Evolutionary conservation across 306 rosid species (phyloP).

Genomic region (Dryas drummondii): DNA sequence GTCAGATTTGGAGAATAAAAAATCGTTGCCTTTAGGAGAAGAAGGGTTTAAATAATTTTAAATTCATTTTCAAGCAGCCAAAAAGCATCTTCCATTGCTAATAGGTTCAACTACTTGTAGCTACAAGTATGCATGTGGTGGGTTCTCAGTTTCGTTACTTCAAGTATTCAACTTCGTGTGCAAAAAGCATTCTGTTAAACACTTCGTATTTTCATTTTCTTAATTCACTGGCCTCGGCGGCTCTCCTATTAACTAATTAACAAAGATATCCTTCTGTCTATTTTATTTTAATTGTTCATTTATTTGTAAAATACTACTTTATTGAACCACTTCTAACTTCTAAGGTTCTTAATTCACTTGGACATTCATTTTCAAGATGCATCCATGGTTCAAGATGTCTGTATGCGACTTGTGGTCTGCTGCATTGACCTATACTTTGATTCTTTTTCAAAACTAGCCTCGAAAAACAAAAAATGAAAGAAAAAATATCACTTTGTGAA

Average conservation of each 20-base stretch:
- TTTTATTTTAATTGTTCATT: no score
- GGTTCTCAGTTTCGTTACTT: slow-evolving; percentile 1
- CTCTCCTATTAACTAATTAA: no score
- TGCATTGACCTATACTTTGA: not conserved
- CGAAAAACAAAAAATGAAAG: not conserved
- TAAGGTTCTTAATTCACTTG: no score
- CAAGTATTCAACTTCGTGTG: slow-evolving; percentile 13
- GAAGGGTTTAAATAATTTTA: not conserved
- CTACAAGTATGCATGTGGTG: not conserved
- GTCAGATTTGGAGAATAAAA: slow-evolving; percentile 57
- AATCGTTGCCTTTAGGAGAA: slow-evolving; percentile 35
- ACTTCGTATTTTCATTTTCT: not conserved
- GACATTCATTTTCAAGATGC: not conserved
- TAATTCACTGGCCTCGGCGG: not conserved
- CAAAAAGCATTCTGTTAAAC: slow-evolving; percentile 4
- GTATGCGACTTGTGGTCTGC: not conserved
- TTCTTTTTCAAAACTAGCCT: not conserved
- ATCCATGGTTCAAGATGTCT: not conserved
- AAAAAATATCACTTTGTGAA: not conserved
- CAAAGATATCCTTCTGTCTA: no score
- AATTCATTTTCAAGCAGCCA: not conserved
- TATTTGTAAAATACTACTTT: no score
- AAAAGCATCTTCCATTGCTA: not conserved
- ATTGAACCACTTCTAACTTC: no score
- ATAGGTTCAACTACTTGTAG: slow-evolving; percentile 19